Evolutionary conservation across 75 land plant species (phyloP), one percentile per base, ranked within the genome.

Genomic region (Pinus albicaulis): DNA sequence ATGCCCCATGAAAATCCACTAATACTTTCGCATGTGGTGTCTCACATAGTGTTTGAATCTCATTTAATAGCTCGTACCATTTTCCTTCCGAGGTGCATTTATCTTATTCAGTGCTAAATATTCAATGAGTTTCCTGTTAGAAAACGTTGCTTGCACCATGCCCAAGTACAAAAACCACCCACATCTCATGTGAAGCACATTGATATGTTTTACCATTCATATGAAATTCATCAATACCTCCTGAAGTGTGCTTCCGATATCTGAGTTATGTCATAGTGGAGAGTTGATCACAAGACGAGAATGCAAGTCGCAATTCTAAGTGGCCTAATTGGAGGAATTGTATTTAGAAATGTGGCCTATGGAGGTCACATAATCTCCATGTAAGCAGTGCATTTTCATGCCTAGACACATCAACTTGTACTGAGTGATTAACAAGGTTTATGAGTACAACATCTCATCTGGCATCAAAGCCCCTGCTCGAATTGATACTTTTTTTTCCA

Each of bases 1-100:
- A 96, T 76, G 98, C 99, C 25, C 99, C 99, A 86, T 94, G 89
- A 73, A 97, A 97, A 72, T 97, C 98, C 48, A 94, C 98, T 61
- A 97, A 84, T 11, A 98, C 98, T 66, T 87, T 76, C 38, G 70
- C 85, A 77, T 80, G 87, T 60, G 99, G 94, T 58, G 99, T 95
- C 76, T 97, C 98, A 80, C 99, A 97, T 17, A 97, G 76, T 58
- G 90, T 95, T 59, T 98, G 64, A 59, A 97, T 97, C 78, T 97
- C 99, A 79, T 93, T 94, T 57, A 97, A 81, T 74, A 97, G 82
- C 76, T 97, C 98, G 73, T 89, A 95, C 57, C 99, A 84, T 80
- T 94, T 97, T 74, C 94, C 99, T 97, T 97, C 81, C 94, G 95
- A 85, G 92, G 94, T 53, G 94, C 85, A 75, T 94, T 97, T 61